Evolutionary conservation across 352 stramenopile genomes (phyloP).

Genomic region (Plasmopara halstedii): DNA sequence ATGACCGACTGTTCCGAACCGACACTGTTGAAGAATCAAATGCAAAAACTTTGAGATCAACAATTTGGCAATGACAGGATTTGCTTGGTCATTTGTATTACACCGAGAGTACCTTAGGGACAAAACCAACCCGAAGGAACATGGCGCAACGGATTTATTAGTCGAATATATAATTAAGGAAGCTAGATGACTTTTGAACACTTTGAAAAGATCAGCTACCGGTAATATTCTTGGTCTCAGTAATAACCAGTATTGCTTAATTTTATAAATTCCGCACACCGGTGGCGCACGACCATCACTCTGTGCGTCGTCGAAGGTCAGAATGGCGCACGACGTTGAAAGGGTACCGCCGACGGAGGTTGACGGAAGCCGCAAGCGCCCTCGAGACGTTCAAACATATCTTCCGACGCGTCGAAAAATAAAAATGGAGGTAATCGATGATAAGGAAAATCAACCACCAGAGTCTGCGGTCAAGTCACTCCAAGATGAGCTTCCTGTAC

Average conservation of each 20-base stretch:
- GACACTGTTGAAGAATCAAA: conserved; percentile 18
- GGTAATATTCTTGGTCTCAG: too few species aligned
- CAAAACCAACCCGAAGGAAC: too few species aligned
- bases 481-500: conserved; percentile 8
- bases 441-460: conserved; percentile 41
- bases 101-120: too few species aligned
- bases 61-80: too few species aligned
- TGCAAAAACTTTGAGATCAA: too few species aligned
- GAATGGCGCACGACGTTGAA: conserved; percentile 9
- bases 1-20: conserved; percentile 23
- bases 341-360: neutral
- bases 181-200: too few species aligned
- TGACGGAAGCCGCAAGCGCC: conserved; percentile 23
- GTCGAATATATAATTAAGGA: too few species aligned
- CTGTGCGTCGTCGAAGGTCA: conserved; percentile 1
- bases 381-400: conserved; percentile 18
- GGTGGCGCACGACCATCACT: conserved; percentile 10
- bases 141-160: too few species aligned
- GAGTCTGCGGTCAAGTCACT: conserved; percentile 6
- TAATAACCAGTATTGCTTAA: neutral
- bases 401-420: conserved; percentile 23
- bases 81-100: too few species aligned
- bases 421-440: conserved; percentile 16
- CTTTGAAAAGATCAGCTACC: too few species aligned
- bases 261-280: conserved; percentile 4